Base-by-base conservation (phyloP, 257 asterid genomes). In the Ehretia macrophylla region DNA sequence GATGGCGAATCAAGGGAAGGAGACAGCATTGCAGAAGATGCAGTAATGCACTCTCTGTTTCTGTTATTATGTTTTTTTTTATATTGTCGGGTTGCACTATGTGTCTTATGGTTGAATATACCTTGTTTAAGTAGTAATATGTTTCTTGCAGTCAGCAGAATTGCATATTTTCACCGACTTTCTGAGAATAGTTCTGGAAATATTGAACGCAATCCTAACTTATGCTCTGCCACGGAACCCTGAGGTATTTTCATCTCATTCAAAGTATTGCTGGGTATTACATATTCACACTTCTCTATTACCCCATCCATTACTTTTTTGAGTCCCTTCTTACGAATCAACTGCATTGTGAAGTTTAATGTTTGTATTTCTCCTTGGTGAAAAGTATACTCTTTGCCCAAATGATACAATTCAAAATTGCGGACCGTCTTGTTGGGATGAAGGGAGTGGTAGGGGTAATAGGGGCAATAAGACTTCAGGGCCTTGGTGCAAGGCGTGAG, bases 151-250 rank as follows among this genome's bases (percentile, higher is more conserved):
- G 98, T 75, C 85, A 61, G 79, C 88, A 21, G 98, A 90, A 78
- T 69, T 90, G 76, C 97, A 87, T 63, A 80, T 87, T 40, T 87
- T 81, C 58, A 80, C 94, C 0, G 98, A 91, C 81, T 88, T 88
- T 77, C 73, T 91, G 81, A 82, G 95, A 71, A 87, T 88, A 49
- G 98, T 88, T 69, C 79, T 91, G 67, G 96, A 91, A 79, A 88
- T 91, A 66, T 63, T 91, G 63, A 88, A 91, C 65, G 79, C 96
- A 20, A 81, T 88, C 71, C 80, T 88, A 45, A 83, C 92, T 55
- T 86, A 88, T 67, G 90, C 92, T 11, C 68, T 91, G 62, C 96
- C 98, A 4, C 73, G 94, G 39, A 91, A 91, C 70, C 98, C 96
- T 13, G 98, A 91, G 96, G 97, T 90, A 75, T 64, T 59, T n/a